Evolutionary conservation across 345 rosid species (phyloP).

Genomic region (Linum usitatissimum): DNA sequence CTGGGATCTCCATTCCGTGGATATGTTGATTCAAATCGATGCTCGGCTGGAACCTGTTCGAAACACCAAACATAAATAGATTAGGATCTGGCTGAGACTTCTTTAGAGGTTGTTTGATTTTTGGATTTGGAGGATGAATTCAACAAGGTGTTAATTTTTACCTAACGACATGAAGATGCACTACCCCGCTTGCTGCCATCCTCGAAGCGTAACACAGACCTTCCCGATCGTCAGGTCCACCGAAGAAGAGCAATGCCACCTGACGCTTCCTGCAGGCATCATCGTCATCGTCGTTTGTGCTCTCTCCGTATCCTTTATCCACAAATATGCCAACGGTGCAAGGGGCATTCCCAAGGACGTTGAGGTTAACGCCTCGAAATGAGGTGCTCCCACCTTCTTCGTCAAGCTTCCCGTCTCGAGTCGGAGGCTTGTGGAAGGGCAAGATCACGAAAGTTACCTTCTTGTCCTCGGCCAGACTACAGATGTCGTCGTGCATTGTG

Average conservation of each 20-base stretch:
- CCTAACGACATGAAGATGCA: conserved; percentile 35
- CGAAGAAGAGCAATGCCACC: conserved; percentile 36
- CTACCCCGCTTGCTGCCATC: conserved; percentile 27
- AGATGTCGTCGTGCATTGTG: conserved; percentile 56
- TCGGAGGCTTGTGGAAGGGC: conserved; percentile 34
- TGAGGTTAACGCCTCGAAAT: conserved; percentile 34
- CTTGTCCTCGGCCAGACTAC: conserved; percentile 53
- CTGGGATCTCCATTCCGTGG: neutral
- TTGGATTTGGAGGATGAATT: too few species aligned
- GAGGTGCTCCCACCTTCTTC: conserved; percentile 32
- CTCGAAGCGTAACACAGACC: conserved; percentile 58
- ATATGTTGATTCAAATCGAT: conserved; percentile 7
- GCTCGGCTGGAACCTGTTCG: conserved; percentile 31
- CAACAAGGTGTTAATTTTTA: too few species aligned
- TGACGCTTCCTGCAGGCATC: conserved; percentile 11
- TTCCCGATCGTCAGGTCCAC: conserved; percentile 62
- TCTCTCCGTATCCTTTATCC: conserved; percentile 41
- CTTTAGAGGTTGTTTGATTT: too few species aligned
- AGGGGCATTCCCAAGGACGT: conserved; percentile 42
- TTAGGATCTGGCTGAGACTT: too few species aligned
- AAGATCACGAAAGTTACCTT: conserved; percentile 35
- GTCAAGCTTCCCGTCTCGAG: conserved; percentile 19
- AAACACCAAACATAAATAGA: too few species aligned
- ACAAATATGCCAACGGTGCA: conserved; percentile 60
- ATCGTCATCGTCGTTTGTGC: conserved; percentile 7